A percentile compares a stretch with the other conserved stretches of the same genome.
Conservation (phyloP, 2,329 filamentous ascomycete genomes). For the Dothidotthia symphoricarpi region DNA sequence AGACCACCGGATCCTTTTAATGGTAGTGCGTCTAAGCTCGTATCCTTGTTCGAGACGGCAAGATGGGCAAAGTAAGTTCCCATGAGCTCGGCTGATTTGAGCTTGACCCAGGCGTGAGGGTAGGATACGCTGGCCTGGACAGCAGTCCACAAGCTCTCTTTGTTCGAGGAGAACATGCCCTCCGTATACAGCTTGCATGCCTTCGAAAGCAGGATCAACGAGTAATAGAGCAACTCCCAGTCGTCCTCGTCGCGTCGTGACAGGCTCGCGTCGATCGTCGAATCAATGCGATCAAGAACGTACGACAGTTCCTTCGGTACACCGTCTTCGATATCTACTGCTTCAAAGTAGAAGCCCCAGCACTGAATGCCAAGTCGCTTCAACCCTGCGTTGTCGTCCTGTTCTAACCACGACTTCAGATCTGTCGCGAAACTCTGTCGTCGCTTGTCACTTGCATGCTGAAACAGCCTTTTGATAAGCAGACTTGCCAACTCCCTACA, state of each 20-base stretch:
- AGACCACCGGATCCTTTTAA: constrained; percentile 71
- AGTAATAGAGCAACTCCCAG: constrained; percentile 72
- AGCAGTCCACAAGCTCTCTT: constrained; percentile 67
- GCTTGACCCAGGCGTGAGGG: constrained; percentile 70
- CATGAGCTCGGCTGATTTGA: constrained; percentile 70
- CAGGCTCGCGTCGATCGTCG: constrained; percentile 52
- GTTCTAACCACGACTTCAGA: constrained; percentile 72
- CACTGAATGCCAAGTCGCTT: constrained; percentile 73
- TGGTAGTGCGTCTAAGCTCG: constrained; percentile 56
- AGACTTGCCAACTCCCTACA: constrained; percentile 80
- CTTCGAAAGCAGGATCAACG: constrained; percentile 67
- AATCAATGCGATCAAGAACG: constrained; percentile 53
- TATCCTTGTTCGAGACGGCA: constrained; percentile 60
- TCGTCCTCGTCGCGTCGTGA: constrained; percentile 56
- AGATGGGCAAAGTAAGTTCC: constrained; percentile 79
- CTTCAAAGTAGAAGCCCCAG: constrained; percentile 80
- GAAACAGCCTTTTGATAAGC: constrained; percentile 77
- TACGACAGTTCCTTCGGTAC: constrained; percentile 65
- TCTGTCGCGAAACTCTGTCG: constrained; percentile 68
- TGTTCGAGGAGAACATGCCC: constrained; percentile 59
- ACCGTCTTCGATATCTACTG: constrained; percentile 50
- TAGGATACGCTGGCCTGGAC: constrained; percentile 70
- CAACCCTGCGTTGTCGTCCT: constrained; percentile 69
- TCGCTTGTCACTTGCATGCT: constrained; percentile 70
- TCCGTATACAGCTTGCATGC: constrained; percentile 66